Evolutionary conservation across 768 basidiomycete genomes (phyloP).

Genomic region (Auricularia cornea): DNA sequence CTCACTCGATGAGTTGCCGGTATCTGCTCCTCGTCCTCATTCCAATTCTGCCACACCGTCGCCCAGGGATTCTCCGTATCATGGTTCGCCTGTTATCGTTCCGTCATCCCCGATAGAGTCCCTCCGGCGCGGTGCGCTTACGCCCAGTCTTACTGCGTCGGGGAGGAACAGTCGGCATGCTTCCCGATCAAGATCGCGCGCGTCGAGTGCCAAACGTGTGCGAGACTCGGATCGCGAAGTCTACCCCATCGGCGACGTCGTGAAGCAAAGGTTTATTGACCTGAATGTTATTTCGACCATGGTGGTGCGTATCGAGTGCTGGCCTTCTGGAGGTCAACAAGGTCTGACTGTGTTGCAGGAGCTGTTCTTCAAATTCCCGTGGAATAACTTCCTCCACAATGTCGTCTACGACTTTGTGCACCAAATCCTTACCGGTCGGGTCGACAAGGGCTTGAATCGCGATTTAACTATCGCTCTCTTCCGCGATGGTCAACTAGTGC

Average conservation of each 20-base stretch:
- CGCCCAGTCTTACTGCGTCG: background rate
- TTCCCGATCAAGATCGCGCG: background rate
- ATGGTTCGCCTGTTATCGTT: conserved; percentile 24
- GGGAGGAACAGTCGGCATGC: background rate
- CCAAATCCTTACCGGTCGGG: conserved; percentile 84
- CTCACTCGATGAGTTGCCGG: conserved; percentile 68
- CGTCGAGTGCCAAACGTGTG: background rate
- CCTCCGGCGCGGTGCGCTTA: background rate
- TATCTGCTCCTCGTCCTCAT: conserved; percentile 25
- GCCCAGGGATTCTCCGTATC: conserved; percentile 25
- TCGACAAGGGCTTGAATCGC: conserved; percentile 62
- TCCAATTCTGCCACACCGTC: conserved; percentile 9
- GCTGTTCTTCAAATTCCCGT: conserved; percentile 90
- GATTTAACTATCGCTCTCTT: conserved; percentile 80
- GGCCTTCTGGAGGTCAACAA: conserved; percentile 1
- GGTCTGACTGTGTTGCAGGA: conserved; percentile 44
- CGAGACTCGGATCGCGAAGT: background rate
- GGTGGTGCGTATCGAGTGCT: conserved; percentile 46
- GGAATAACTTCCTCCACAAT: conserved; percentile 97
- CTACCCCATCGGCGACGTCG: conserved; percentile 51
- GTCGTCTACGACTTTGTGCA: conserved; percentile 94
- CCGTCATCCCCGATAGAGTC: conserved; percentile 18
- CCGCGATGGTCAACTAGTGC: conserved; percentile 73
- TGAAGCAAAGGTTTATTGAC: conserved; percentile 74
- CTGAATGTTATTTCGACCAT: conserved; percentile 65